A percentile compares a stretch with the other conserved stretches of the same genome.
Conservation (phyloP, 1,139 yeast genomes). For the Insectozyma bohioensis region DNA sequence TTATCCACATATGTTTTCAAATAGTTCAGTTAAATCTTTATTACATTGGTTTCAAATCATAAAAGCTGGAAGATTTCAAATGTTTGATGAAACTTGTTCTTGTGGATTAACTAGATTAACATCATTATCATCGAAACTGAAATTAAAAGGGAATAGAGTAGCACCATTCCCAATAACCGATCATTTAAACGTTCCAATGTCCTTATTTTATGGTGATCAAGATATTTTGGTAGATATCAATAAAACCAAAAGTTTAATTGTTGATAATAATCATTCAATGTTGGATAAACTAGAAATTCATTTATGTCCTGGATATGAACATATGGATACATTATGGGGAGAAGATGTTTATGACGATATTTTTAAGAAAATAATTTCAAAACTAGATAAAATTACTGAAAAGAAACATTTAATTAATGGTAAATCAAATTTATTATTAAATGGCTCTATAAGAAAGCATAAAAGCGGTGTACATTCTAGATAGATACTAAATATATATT, state of each 20-base stretch:
- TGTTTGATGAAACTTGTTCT: constrained; percentile 45
- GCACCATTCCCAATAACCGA: constrained; percentile 55
- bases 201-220: constrained; percentile 41
- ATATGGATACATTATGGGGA: constrained; percentile 40
- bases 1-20: constrained; percentile 49
- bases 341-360: constrained; percentile 30
- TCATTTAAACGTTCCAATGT: constrained; percentile 43
- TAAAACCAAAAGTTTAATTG: constrained; percentile 24
- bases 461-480: neutral
- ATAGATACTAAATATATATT: too few species aligned
- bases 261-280: constrained; percentile 28
- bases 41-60: constrained; percentile 52
- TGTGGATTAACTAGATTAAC: constrained; percentile 23
- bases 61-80: constrained; percentile 40
- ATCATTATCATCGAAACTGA: constrained; percentile 24
- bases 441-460: neutral
- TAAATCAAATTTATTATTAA: neutral
- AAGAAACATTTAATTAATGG: neutral
- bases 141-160: constrained; percentile 42
- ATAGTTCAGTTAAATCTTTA: constrained; percentile 45
- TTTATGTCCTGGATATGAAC: constrained; percentile 30
- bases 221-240: constrained; percentile 44
- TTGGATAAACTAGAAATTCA: constrained; percentile 21
- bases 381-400: constrained; percentile 9
- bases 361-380: constrained; percentile 19